Base-by-base conservation (phyloP, 2,329 filamentous ascomycete species). In the Hawksworthiomyces lignivorus region DNA sequence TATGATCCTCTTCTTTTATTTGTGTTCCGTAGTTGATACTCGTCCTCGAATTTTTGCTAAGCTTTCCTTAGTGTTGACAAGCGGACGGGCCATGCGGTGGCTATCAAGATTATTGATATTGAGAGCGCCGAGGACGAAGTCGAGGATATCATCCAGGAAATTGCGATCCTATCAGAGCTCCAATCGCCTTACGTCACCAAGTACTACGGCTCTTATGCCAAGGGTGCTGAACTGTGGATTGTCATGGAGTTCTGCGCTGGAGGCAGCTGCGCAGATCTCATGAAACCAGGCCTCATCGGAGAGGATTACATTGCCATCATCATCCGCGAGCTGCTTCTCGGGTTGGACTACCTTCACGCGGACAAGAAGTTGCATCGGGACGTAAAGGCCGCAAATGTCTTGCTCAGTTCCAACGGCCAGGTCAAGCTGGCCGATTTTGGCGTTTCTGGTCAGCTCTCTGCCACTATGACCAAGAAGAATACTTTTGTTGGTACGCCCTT, bases 161-260 rank as follows among this genome's bases (percentile, higher is more conserved):
- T 98, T 53, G 88, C 90, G 52, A 97, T 98, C 55, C 74, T 98
- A 42, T 95, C 92, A 24, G 90, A 94, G 64, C 78, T 98, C 51
- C 87, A 94, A 65, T 97, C 90, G 15, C 88, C 88, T 15, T 95
- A 94, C 59, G 90, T 97, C 48, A 98, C 92, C 29, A 92, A 94
- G 63, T 98, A 98, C 70, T 88, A 95, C 67, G 92, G 92, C 52
- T 96, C 90, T 43, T 97, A 92, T 58, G 80, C 95, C 53, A 95
- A 95, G 58, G 92, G 90, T 19, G 92, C 89, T 3, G 87, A 97
- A 67, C 68, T 98, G 55, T 98, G 92, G 92, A 98, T 98, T 54
- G 88, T 97, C 61, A 98, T 98, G 92, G 92, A 98, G 63, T 98
- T 92, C 57, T 98, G 92, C 64, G 89, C 90, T 1, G 92, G 92